Evolutionary conservation across 2,329 filamentous ascomycete species (phyloP), one percentile per base, ranked within the genome.

Genomic region (Fusarium subglutinans): DNA sequence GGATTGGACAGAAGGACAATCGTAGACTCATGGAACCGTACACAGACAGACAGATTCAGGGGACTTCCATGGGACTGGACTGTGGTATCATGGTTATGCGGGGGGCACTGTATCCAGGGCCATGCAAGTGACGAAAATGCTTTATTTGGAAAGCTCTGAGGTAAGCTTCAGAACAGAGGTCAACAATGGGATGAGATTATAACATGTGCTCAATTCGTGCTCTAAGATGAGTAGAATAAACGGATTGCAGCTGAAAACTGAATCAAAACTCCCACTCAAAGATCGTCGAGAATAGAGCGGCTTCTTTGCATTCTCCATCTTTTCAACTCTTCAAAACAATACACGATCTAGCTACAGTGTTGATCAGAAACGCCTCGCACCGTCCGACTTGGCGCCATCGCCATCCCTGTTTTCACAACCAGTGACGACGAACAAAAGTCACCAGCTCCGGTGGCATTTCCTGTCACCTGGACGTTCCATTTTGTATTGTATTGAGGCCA

Each of bases 341-440:
- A 55, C 61, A 69, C 55, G 63, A 63, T 61, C 57, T 59, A 59
- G 63, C 37, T 35, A 78, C 76, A 65, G 76, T 78, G 69, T 58
- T 70, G 70, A 75, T 75, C 66, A 40, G 17, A 55, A n/a, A 60
- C 35, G 35, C 55, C 61, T 69, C 67, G 58, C 73, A 78, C 76
- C 11, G 76, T 71, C 13, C 50, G 38, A 54, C 73, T 76, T 78
- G 76, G 77, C 77, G 74, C 70, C 77, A 73, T 70, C 53, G 38
- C 58, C 35, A 78, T 79, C 77, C 77, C 73, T 78, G 77, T 79
- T 78, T 78, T 78, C 68, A 57, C 61, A 64, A 60, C 50, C 51
- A 76, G 76, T 79, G 77, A 78, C 75, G 76, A 78, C 57, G 63
- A 50, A 54, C 68, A 72, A 69, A 76, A 72, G 76, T 76, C 66